A percentile compares a stretch with the other conserved stretches of the same genome.
Evolutionary conservation across 257 asterid species (phyloP).

Genomic region (Scutellaria barbata): DNA sequence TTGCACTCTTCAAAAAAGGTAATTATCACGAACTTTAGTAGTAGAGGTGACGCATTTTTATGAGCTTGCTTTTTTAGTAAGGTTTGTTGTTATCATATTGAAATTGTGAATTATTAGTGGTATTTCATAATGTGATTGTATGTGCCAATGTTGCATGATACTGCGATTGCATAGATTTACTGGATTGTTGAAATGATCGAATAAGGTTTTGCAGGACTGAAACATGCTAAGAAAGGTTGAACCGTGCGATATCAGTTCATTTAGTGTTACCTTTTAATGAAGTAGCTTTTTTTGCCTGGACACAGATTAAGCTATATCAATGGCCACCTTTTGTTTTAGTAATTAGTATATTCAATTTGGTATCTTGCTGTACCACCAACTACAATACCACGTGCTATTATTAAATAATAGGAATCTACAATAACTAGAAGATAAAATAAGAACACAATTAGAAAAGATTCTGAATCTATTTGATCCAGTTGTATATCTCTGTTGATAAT

Average conservation of each 20-base stretch:
- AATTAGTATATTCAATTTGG: too few species aligned
- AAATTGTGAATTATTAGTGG: too few species aligned
- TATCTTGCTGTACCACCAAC: too few species aligned
- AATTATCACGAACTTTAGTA: too few species aligned
- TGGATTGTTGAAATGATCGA: neutral
- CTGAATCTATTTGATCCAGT: conserved; percentile 19
- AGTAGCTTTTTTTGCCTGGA: conserved; percentile 31
- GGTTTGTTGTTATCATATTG: too few species aligned
- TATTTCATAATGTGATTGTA: too few species aligned
- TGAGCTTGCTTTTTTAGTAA: too few species aligned
- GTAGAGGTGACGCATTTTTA: too few species aligned
- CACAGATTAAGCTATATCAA: conserved; percentile 1
- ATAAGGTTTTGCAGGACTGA: neutral
- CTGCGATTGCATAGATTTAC: neutral
- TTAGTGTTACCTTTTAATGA: conserved; percentile 1
- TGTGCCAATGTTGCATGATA: neutral
- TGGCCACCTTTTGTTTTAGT: neutral
- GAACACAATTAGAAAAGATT: conserved; percentile 20
- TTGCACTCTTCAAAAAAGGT: too few species aligned
- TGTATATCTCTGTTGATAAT: conserved; percentile 3
- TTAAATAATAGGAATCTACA: too few species aligned
- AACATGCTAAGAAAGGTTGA: neutral
- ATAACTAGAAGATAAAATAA: conserved; percentile 2
- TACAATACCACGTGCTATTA: too few species aligned
- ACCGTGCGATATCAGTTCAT: neutral